Base-by-base conservation (phyloP, 495 filamentous ascomycete genomes). In the Parachaetomium inaequale region DNA sequence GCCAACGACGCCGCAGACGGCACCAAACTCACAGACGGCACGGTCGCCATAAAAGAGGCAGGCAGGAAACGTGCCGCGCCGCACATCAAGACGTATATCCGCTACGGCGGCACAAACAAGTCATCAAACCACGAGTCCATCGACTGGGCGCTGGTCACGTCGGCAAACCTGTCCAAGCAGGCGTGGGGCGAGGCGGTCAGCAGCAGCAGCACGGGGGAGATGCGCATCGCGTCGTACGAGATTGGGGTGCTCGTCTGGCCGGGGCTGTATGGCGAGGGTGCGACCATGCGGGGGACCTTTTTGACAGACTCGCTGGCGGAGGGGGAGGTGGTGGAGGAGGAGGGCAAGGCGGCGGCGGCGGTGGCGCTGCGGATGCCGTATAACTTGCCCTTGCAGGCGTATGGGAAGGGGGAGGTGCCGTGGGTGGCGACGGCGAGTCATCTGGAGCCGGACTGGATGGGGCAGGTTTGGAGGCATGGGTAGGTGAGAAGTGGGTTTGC, bases 31-130 rank as follows among this genome's bases (percentile, higher is more conserved):
- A 11, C 21, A 8, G 47, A 32, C 5, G 52, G 45, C 6, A 43
- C 31, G 0, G n/a, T n/a, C n/a, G 3, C 43, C 4, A 11, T 66
- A 2, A 65, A 64, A 31, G 75, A 78, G 17, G 77, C 82, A 43
- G 84, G 87, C 12, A 80, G 92, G 47, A 79, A 84, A n/a, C 80
- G 84, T n/a, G 92, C 92, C 4, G 92, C 92, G 4, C 92, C 92
- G 0, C 92, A 96, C 68, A 89, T 96, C 65, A 96, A 96, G 71
- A 96, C 92, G 0, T 96, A 94, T 62, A 85, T 93, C 50, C 85
- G 90, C 5, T 95, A 87, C 68, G 68, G 78, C 11, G 74, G 84
- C 56, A 67, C 61, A 2, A 75, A 84, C 56, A 67, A 62, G 3
- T 76, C 79, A 74, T 2, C 50, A 36, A 14, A n/a, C n/a, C n/a